Evolutionary conservation across 2,329 filamentous ascomycete genomes (phyloP).

Genomic region (Dothideomycetidae sp.): DNA sequence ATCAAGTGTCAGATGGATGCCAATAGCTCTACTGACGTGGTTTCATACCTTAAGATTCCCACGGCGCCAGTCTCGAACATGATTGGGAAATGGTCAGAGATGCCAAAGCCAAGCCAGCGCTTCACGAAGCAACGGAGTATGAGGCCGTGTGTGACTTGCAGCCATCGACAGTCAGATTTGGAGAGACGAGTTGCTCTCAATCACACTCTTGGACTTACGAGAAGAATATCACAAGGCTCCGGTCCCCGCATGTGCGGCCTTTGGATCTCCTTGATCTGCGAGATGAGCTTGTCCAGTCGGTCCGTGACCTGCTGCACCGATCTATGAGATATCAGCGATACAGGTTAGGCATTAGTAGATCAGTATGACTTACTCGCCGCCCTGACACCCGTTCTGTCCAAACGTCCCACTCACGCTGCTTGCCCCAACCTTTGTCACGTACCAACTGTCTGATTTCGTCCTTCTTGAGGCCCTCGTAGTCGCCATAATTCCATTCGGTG

Average conservation of each 20-base stretch:
- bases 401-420: constrained; percentile 57
- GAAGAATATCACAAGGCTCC: constrained; percentile 47
- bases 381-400: constrained; percentile 78
- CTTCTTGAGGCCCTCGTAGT: constrained; percentile 67
- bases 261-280: constrained; percentile 52
- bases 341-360: constrained; percentile 1
- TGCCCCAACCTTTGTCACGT: constrained; percentile 41
- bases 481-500: constrained; percentile 70
- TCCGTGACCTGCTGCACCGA: constrained; percentile 53
- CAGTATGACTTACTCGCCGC: constrained; percentile 61
- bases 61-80: background rate
- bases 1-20: too few relatives aligned
- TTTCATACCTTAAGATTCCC: background rate
- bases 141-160: constrained; percentile 59
- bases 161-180: background rate
- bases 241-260: constrained; percentile 30
- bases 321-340: constrained; percentile 25
- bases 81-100: background rate
- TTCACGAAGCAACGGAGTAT: constrained; percentile 74
- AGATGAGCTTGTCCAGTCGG: constrained; percentile 59
- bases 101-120: constrained; percentile 55
- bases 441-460: constrained; percentile 50
- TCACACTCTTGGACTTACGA: constrained; percentile 35
- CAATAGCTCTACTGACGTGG: too few relatives aligned
- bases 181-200: background rate